Evolutionary conservation across 345 rosid genomes (phyloP), one percentile per base, ranked within the genome.

Genomic region (Populus simonii): DNA sequence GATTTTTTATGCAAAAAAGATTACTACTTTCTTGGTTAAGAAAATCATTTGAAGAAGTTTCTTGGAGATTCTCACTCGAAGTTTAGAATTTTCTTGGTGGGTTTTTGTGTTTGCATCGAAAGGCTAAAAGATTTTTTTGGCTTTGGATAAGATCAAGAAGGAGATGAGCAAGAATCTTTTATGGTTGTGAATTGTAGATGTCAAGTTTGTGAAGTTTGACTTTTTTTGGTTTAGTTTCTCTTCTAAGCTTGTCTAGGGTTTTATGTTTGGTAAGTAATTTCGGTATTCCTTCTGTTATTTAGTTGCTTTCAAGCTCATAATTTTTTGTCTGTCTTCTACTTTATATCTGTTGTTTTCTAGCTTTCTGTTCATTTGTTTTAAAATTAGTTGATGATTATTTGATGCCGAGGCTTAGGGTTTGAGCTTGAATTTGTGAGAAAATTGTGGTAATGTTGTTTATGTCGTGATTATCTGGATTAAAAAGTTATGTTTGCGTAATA

Each of bases 1-100:
- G 4, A 29, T 45, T 35, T 27, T 31, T 59, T 31, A 66, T 74
- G 39, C 66, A n/a, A n/a, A 53, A 33, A n/a, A 66, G 75, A 20
- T 29, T 5, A 6, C 70, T 66, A 4, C 63, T 74, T 70, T 82
- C 79, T 78, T 74, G 66, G 49, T 7, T 18, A 5, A 75, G 33
- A 74, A 77, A 74, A 62, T 67, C 75, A 45, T 70, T 43, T 57
- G 20, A 49, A 80, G 23, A 73, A 71, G 78, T 74, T 65, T 80
- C 72, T 76, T 71, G 51, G 72, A 78, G 81, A 79, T 84, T 85
- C 85, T 82, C 75, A 72, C 75, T 35, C 2, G 29, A 72, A 27
- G 68, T 77, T 82, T 71, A 41, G 80, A 68, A 76, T 74, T 80
- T 74, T 22, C 81, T 82, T 80, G 68, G 79, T 81, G 88, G 90